Conservation (phyloP, 331 rosid species). For the Malus hybrid region DNA sequence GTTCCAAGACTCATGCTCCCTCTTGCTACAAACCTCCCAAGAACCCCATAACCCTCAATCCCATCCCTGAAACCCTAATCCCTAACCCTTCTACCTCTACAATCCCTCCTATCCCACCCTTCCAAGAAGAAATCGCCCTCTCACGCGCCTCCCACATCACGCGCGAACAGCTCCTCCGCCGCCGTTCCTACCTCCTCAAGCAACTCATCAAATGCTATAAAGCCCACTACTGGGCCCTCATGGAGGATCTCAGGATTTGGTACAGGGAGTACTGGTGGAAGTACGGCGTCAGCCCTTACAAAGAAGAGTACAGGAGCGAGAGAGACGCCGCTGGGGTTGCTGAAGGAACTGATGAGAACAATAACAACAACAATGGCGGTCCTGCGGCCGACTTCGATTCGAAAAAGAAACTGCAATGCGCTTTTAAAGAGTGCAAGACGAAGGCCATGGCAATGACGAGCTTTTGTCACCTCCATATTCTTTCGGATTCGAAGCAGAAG, state of each 20-base stretch:
- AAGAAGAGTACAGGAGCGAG: not conserved
- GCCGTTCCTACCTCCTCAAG: constrained; percentile 8
- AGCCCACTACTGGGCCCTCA: constrained; percentile 32
- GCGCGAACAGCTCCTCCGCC: constrained; percentile 29
- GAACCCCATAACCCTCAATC: not conserved
- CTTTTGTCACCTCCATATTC: constrained; percentile 46
- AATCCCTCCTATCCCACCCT: not conserved
- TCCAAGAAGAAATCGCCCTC: constrained; percentile 3
- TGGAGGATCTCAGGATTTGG: constrained; percentile 22
- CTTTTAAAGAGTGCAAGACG: constrained; percentile 24
- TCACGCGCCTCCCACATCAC: constrained; percentile 26
- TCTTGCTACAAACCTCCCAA: not conserved
- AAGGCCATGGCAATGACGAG: constrained; percentile 41
- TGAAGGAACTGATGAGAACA: constrained; percentile 9
- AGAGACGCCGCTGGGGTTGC: constrained; percentile 1
- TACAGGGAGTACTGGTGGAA: constrained; percentile 30
- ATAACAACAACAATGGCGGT: not conserved
- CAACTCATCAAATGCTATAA: constrained; percentile 38
- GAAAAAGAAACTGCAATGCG: constrained; percentile 12
- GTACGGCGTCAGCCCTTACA: constrained; percentile 25
- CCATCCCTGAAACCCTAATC: not conserved
- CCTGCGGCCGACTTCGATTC: not conserved
- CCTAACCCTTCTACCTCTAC: not conserved
- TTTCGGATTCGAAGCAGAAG: constrained; percentile 40
- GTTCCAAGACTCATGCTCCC: not conserved